Percentiles rank a stretch among this genome's conserved stretches.
Evolutionary conservation across 352 stramenopile genomes (phyloP).

Genomic region (Aphanomyces cochlioides): DNA sequence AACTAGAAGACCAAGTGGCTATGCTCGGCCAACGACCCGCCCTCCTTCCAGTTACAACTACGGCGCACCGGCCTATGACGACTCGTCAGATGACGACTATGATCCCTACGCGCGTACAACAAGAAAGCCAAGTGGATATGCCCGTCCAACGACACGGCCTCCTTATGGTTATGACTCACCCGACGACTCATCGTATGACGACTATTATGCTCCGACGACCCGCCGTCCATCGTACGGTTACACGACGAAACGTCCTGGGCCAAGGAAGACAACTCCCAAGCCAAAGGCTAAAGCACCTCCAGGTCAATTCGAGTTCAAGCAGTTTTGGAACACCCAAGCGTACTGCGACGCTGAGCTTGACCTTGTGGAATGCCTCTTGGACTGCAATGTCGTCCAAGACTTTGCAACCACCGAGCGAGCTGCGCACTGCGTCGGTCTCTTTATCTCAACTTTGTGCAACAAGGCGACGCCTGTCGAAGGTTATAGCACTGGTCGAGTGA

Average conservation of each 20-base stretch:
- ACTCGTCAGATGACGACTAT: no score
- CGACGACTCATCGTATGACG: neutral
- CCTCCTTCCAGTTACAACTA: no score
- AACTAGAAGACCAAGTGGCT: no score
- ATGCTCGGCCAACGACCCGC: no score
- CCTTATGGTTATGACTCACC: no score
- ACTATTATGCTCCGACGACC: neutral
- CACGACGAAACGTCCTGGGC: neutral
- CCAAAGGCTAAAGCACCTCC: neutral
- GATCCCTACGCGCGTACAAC: no score
- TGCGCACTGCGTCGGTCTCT: conserved; percentile 15
- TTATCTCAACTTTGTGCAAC: conserved; percentile 1
- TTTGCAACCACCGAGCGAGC: conserved; percentile 14
- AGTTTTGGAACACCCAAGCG: conserved; percentile 20
- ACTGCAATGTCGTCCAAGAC: conserved; percentile 22
- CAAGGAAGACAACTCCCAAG: neutral
- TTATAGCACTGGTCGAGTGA: conserved; percentile 2
- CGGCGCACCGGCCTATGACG: no score
- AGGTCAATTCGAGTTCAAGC: conserved; percentile 10
- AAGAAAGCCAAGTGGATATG: no score
- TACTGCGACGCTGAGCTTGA: conserved; percentile 25
- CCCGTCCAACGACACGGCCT: no score
- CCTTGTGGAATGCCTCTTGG: conserved; percentile 18
- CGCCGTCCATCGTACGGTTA: neutral
- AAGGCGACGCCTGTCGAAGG: neutral